These are phyloP conservation scores for Dictyostelium citrinum DNA, from an alignment of 78 protist genomes.

Conservation along the genomic window DNA sequence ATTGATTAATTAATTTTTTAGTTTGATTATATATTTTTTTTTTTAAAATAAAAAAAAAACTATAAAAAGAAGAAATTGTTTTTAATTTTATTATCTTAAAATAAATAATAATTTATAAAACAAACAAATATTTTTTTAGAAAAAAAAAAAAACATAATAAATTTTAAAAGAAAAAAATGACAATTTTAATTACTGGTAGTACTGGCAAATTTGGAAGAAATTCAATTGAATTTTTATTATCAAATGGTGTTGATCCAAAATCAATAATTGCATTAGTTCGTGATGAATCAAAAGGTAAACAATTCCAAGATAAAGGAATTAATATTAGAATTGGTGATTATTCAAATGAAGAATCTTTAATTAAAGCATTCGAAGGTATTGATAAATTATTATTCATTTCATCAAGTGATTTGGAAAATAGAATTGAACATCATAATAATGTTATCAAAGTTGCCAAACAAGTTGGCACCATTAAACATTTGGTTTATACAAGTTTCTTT, in stretches of 20 bases:
- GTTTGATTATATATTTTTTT: too few species aligned
- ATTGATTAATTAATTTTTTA: neutral
- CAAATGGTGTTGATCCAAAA: neutral
- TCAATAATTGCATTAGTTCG: neutral
- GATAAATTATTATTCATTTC: slow-evolving; percentile 21
- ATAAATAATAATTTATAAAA: too few species aligned
- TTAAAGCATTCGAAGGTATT: neutral
- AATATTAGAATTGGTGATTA: slow-evolving; percentile 15
- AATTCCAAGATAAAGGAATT: neutral
- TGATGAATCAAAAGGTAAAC: neutral
- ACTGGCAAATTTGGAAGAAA: slow-evolving; percentile 5
- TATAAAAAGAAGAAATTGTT: too few species aligned
- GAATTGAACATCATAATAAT: neutral
- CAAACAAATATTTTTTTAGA: too few species aligned
- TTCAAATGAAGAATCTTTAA: neutral
- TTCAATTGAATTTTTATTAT: neutral
- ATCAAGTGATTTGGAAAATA: neutral
- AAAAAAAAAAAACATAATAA: neutral
- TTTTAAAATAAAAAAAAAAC: neutral
- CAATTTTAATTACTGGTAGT: slow-evolving; percentile 28
- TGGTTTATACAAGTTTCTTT: slow-evolving; percentile 12
- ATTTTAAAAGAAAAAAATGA: neutral
- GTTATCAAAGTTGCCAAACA: slow-evolving; percentile 10
- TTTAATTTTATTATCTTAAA: too few species aligned
- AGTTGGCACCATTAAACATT: neutral